Evolutionary conservation across 495 filamentous ascomycete genomes (phyloP), one percentile per base, ranked within the genome.

Genomic region (Stereocaulon alpinum): DNA sequence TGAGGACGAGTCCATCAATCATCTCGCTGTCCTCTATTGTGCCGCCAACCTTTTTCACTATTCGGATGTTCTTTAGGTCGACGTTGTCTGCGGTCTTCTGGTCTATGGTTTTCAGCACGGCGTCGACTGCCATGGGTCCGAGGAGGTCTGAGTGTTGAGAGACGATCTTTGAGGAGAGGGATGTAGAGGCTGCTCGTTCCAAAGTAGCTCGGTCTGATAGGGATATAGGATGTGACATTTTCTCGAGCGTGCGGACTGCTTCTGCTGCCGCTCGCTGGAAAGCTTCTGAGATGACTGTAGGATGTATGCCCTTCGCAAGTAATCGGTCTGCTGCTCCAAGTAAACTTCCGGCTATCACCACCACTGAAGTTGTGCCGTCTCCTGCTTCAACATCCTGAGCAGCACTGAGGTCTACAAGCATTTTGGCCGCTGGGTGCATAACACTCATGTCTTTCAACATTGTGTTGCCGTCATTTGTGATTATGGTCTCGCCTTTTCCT

Each of bases 381-480:
- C 93, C 93, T 61, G 93, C 93, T 72, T 98, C 93, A 61, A 98
- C 88, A 79, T 98, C 93, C 72, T 98, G 93, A 63, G 93, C 93
- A 62, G 92, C 88, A 66, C 90, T 92, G 53, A 98, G 82, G 69
- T 98, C 91, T 64, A 98, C 93, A 56, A 98, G 84, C 93, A 98
- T 98, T 77, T 94, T 93, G 44, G 93, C 93, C 58, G 93, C 91
- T 41, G 93, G 93, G 72, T 98, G 93, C 89, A 97, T 88, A 54
- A 98, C 94, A 64, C 88, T 87, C 93, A 98, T 97, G 78, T 91
- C 88, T 73, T 86, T 93, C 68, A 98, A 75, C 89, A 97, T 97
- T 41, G 93, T 98, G 76, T 93, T 95, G 72, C 93, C 93, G 74
- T 98, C 93, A 76, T 98, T 98, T 65, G 92, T 96, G 76, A 98